Evolutionary conservation across 176 grass and related monocot genomes (phyloP).

Genomic region (Otatea glauca): DNA sequence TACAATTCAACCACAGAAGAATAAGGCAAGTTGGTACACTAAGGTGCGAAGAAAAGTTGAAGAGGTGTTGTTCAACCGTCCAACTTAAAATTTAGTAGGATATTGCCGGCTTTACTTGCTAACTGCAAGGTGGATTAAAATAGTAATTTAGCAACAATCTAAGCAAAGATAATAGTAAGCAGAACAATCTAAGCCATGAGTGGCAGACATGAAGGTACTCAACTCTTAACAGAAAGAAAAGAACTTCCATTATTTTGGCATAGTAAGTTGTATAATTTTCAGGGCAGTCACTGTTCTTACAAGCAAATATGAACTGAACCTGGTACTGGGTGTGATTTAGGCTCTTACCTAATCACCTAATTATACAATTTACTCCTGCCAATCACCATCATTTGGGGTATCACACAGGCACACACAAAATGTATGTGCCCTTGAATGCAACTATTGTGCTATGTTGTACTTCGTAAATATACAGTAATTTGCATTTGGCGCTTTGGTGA

Average conservation of each 20-base stretch:
- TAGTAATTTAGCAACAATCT: background rate
- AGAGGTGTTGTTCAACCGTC: slow-evolving; percentile 14
- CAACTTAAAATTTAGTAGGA: slow-evolving; percentile 14
- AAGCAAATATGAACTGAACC: background rate
- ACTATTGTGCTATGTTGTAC: background rate
- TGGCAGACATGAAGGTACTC: slow-evolving; percentile 14
- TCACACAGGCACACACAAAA: background rate
- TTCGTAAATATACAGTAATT: background rate
- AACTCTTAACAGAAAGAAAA: background rate
- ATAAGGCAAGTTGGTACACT: slow-evolving; percentile 36
- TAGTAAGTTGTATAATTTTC: background rate
- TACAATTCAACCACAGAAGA: slow-evolving; percentile 12
- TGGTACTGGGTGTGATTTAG: background rate
- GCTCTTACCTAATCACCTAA: background rate
- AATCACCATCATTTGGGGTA: background rate
- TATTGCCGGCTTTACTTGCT: slow-evolving; percentile 1
- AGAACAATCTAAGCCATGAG: background rate
- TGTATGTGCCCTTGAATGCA: background rate
- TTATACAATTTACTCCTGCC: background rate
- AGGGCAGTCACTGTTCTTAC: background rate
- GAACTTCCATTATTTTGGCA: background rate
- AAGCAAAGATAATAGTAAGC: background rate
- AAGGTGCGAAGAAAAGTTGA: background rate
- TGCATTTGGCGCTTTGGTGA: background rate
- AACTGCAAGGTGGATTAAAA: slow-evolving; percentile 3